These are phyloP conservation scores for Paradendryphiella salina DNA, from an alignment of 2,329 filamentous ascomycete genomes.

Conservation along the genomic window DNA sequence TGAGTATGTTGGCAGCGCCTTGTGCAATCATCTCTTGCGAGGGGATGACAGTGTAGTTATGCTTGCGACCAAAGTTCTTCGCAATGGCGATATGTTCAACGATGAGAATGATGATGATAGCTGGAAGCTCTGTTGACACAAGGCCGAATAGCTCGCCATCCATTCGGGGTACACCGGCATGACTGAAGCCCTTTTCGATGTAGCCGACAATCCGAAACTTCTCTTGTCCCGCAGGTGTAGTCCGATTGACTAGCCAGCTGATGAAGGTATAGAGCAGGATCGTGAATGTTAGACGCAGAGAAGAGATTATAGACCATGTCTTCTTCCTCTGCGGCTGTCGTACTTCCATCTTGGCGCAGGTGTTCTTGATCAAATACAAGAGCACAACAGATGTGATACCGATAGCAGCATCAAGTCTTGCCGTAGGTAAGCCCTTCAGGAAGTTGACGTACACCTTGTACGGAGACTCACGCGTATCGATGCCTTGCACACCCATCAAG, in stretches of 20 bases:
- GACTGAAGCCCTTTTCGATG: slow-evolving; percentile 82
- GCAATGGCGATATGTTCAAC: slow-evolving; percentile 96
- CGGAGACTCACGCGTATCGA: slow-evolving; percentile 74
- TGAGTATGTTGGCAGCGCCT: slow-evolving; percentile 82
- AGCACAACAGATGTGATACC: slow-evolving; percentile 79
- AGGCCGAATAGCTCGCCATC: slow-evolving; percentile 65
- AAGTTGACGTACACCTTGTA: slow-evolving; percentile 84
- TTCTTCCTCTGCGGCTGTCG: slow-evolving; percentile 69
- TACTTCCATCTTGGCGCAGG: slow-evolving; percentile 66
- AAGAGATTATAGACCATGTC: slow-evolving; percentile 81
- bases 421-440: slow-evolving; percentile 68
- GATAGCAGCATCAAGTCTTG: slow-evolving; percentile 80
- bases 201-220: slow-evolving; percentile 71
- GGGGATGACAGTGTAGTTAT: slow-evolving; percentile 90
- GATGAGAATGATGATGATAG: slow-evolving; percentile 82
- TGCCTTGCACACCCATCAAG: slow-evolving; percentile 75
- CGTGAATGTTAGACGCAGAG: slow-evolving; percentile 82
- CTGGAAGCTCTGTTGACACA: slow-evolving; percentile 73
- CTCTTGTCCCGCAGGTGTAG: slow-evolving; percentile 46
- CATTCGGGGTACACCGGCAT: slow-evolving; percentile 71
- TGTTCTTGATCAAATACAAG: slow-evolving; percentile 64
- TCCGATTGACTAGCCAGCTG: slow-evolving; percentile 72
- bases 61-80: slow-evolving; percentile 89
- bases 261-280: slow-evolving; percentile 89
- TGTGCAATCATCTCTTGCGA: slow-evolving; percentile 94